Evolutionary conservation across 2,329 filamentous ascomycete species (phyloP).

Genomic region (Raffaelea albimanens): DNA sequence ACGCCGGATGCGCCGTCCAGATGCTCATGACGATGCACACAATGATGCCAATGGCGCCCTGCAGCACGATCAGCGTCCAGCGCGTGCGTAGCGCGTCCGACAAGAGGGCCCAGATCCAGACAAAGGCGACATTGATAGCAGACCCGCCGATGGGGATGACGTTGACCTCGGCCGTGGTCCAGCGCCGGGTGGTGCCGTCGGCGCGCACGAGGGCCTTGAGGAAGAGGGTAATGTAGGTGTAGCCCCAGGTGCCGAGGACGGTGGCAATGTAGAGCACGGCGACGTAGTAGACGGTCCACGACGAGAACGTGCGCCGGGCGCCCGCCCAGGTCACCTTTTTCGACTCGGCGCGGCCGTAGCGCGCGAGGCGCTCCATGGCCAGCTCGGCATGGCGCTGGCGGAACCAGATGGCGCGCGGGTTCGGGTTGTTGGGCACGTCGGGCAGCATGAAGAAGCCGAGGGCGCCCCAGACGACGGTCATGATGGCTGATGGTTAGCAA

Average conservation of each 20-base stretch:
- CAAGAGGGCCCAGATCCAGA: constrained; percentile 44
- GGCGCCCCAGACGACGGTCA: constrained; percentile 41
- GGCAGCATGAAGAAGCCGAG: constrained; percentile 39
- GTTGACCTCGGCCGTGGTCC: constrained; percentile 35
- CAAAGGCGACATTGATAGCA: constrained; percentile 38
- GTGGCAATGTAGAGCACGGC: constrained; percentile 33
- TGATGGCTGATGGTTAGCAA: too few relatives aligned
- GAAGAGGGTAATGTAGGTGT: constrained; percentile 34
- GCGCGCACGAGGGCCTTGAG: constrained; percentile 27
- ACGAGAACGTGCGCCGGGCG: constrained; percentile 30
- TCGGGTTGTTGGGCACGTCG: constrained; percentile 29
- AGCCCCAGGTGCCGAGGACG: constrained; percentile 35
- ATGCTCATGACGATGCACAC: constrained; percentile 41
- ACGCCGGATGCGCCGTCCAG: constrained; percentile 36
- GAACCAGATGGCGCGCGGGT: constrained; percentile 35
- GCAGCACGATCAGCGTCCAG: constrained; percentile 39
- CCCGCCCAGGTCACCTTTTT: constrained; percentile 34
- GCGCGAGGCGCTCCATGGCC: constrained; percentile 31
- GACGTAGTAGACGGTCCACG: constrained; percentile 36
- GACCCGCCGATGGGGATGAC: constrained; percentile 37
- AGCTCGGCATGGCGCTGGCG: constrained; percentile 28
- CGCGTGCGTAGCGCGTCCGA: constrained; percentile 39
- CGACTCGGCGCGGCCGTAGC: constrained; percentile 33
- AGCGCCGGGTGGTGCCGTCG: constrained; percentile 29
- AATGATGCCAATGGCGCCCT: constrained; percentile 35